Percentiles rank a stretch among this genome's conserved stretches.
Conservation (phyloP, 208 protist species). For the Kentomonas sorsogonicus region DNA sequence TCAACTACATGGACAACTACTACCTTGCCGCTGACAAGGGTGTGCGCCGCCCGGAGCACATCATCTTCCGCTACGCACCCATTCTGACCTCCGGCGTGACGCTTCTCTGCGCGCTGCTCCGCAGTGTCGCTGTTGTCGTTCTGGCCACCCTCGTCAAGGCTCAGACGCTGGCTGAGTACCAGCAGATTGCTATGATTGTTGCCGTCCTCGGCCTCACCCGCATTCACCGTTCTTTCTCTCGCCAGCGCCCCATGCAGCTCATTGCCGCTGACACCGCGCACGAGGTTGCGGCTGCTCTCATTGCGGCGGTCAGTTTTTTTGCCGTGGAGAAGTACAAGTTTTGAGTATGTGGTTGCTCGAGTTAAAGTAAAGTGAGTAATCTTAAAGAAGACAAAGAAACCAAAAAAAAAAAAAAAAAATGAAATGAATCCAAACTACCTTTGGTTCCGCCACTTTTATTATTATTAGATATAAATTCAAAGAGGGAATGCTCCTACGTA, state of each 20-base stretch:
- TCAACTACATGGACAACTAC: slow-evolving; percentile 64
- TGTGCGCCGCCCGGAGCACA: slow-evolving; percentile 72
- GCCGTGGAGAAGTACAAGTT: slow-evolving; percentile 55
- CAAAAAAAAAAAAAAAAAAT: slow-evolving; percentile 1
- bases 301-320: slow-evolving; percentile 52
- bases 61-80: slow-evolving; percentile 55
- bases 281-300: slow-evolving; percentile 57
- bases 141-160: slow-evolving; percentile 36
- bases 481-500: not conserved
- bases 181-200: slow-evolving; percentile 44
- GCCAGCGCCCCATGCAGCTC: slow-evolving; percentile 74
- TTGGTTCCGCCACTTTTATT: not conserved
- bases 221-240: slow-evolving; percentile 54
- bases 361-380: not conserved
- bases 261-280: slow-evolving; percentile 69
- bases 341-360: slow-evolving; percentile 9
- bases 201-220: slow-evolving; percentile 45
- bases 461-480: slow-evolving; percentile 7
- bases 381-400: not conserved
- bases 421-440: not conserved
- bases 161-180: slow-evolving; percentile 55
- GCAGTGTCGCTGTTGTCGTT: slow-evolving; percentile 34
- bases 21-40: slow-evolving; percentile 86
- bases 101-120: slow-evolving; percentile 38
- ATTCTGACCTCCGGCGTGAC: slow-evolving; percentile 27